Conservation (phyloP, 2,329 filamentous ascomycete genomes). For the Cladophialophora carrionii region DNA sequence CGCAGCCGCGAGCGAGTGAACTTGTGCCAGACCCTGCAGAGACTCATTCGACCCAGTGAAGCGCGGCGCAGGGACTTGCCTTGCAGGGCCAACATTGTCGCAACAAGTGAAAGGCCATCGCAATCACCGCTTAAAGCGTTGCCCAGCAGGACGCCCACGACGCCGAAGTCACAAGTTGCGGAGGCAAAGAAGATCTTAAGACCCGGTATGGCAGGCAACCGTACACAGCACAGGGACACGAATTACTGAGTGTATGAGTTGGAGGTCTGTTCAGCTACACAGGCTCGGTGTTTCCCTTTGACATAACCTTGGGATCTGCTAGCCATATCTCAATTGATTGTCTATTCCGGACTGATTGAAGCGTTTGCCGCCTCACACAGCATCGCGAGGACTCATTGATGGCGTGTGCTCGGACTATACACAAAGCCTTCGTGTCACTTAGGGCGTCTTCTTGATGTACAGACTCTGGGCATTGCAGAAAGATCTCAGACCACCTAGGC, state of each 20-base stretch:
- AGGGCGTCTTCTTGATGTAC: constrained; percentile 35
- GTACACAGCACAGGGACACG: background rate
- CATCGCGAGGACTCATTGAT: background rate
- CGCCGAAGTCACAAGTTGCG: no score
- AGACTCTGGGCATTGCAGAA: constrained; percentile 39
- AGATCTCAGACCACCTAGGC: constrained; percentile 36
- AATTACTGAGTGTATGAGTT: background rate
- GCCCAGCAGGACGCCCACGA: no score
- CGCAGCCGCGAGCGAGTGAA: no score
- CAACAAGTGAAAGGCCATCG: background rate
- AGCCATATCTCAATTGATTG: background rate
- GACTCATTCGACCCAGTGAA: background rate
- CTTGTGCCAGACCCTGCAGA: background rate
- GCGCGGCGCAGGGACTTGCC: background rate
- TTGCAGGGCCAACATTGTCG: background rate
- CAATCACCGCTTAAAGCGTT: background rate
- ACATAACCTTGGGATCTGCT: background rate
- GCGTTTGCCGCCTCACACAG: background rate
- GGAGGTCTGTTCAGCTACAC: background rate
- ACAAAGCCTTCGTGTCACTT: background rate
- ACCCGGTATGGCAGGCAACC: background rate
- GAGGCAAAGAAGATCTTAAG: background rate
- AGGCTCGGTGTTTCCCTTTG: background rate
- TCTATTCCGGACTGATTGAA: background rate
- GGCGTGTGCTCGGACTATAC: background rate